Evolutionary conservation across 805 yeast genomes (phyloP).

Genomic region (Ascoidea asiatica): DNA sequence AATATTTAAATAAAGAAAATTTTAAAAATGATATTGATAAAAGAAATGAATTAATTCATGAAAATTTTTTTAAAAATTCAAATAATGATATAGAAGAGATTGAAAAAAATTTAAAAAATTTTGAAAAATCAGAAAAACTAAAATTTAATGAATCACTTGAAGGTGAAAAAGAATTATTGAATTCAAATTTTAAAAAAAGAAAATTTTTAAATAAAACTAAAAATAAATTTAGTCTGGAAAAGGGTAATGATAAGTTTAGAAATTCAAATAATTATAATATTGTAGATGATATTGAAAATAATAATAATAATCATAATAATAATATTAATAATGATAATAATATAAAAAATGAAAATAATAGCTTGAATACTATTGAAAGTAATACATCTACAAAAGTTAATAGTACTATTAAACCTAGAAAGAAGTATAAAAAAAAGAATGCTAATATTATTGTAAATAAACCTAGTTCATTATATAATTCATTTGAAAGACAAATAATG

Average conservation of each 20-base stretch:
- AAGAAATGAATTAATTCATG: not conserved
- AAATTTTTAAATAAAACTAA: not conserved
- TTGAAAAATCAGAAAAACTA: not conserved
- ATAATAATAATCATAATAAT: not conserved
- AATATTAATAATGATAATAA: not conserved
- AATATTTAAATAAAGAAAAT: not conserved
- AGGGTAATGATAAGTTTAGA: not conserved
- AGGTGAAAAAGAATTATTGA: not conserved
- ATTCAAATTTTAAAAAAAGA: not conserved
- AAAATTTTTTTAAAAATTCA: slow-evolving; percentile 1
- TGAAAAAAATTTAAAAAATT: not conserved
- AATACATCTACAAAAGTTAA: too few relatives aligned
- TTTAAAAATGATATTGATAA: not conserved
- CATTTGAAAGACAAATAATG: not conserved
- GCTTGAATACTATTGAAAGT: not conserved
- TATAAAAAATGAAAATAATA: too few relatives aligned
- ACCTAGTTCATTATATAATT: not conserved
- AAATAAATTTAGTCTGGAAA: not conserved
- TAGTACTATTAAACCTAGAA: not conserved
- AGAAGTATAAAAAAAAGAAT: not conserved
- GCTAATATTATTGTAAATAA: not conserved
- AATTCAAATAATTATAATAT: not conserved
- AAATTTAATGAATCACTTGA: not conserved
- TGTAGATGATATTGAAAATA: not conserved
- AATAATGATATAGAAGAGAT: not conserved